Conservation (phyloP, 169 alveolate genomes). For the Plasmodium gallinaceum region DNA sequence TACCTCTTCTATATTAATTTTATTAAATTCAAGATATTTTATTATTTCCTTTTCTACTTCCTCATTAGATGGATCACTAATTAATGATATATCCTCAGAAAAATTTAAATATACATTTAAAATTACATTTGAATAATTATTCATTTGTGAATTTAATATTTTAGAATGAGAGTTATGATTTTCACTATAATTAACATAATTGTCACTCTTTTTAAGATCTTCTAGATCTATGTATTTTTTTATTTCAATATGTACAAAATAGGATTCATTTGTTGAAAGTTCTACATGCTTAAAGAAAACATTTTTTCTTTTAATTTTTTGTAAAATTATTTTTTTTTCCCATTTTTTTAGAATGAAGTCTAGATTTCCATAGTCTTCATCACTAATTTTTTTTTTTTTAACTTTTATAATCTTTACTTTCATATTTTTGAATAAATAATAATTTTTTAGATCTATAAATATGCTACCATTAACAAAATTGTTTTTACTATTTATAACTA, state of each 20-base stretch:
- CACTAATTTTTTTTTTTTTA: slow-evolving; percentile 10
- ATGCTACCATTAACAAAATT: slow-evolving; percentile 42
- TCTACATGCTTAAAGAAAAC: slow-evolving; percentile 52
- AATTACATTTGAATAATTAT: slow-evolving; percentile 5
- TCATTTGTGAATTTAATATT: neutral
- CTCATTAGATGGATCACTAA: slow-evolving; percentile 31
- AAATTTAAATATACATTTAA: slow-evolving; percentile 29
- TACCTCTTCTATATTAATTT: slow-evolving; percentile 45
- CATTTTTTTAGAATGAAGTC: slow-evolving; percentile 28
- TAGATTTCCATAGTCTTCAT: slow-evolving; percentile 7
- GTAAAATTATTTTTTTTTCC: slow-evolving; percentile 12
- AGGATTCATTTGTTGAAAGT: slow-evolving; percentile 15
- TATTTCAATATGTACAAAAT: slow-evolving; percentile 26
- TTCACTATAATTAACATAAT: too few species aligned
- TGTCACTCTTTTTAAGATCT: neutral
- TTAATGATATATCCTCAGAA: slow-evolving; percentile 26
- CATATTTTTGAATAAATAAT: slow-evolving; percentile 18
- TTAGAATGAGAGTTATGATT: neutral
- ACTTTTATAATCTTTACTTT: slow-evolving; percentile 42
- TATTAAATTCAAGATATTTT: slow-evolving; percentile 28
- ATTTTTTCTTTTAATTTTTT: slow-evolving; percentile 33
- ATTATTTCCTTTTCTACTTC: slow-evolving; percentile 48
- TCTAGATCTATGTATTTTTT: neutral
- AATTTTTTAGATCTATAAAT: slow-evolving; percentile 46
- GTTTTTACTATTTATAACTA: slow-evolving; percentile 29